These are phyloP conservation scores for Zalaria sp. DNA, from an alignment of 2,329 filamentous ascomycete species.

Conservation along the genomic window DNA sequence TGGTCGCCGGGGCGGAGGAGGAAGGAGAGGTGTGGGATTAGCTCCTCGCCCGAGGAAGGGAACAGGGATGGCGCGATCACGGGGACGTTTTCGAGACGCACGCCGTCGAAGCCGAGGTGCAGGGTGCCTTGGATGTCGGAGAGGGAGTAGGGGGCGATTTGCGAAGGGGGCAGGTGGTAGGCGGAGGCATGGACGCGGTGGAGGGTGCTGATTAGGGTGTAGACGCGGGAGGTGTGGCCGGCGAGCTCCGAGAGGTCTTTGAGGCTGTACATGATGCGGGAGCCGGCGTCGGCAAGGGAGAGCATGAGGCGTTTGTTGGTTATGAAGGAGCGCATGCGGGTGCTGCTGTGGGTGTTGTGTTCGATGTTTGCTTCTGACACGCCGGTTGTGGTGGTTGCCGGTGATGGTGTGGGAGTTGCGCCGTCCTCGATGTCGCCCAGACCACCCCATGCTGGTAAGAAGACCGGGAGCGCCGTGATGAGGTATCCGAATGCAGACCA, in stretches of 20 bases:
- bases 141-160: constrained; percentile 72
- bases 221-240: constrained; percentile 90
- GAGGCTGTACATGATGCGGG: constrained; percentile 99
- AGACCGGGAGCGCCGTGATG: constrained; percentile 82
- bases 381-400: constrained; percentile 2
- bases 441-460: constrained; percentile 87
- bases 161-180: constrained; percentile 55
- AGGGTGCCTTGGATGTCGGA: constrained; percentile 87
- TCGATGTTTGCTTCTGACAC: constrained; percentile 3
- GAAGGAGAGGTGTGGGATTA: constrained; percentile 78
- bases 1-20: constrained; percentile 86
- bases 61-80: constrained; percentile 79
- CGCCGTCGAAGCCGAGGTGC: constrained; percentile 88
- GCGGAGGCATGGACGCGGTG: constrained; percentile 86
- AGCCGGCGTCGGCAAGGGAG: constrained; percentile 87
- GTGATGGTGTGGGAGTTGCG: constrained; percentile 19
- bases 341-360: constrained; percentile 21
- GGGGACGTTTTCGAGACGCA: constrained; percentile 84
- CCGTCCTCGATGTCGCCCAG: constrained; percentile 37
- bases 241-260: constrained; percentile 94
- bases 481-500: constrained; percentile 98
- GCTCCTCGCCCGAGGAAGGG: constrained; percentile 80
- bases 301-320: constrained; percentile 98
- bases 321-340: constrained; percentile 96
- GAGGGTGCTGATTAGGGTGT: constrained; percentile 85